Evolutionary conservation across 352 stramenopile genomes (phyloP).

Genomic region (Phytophthora fragariae): DNA sequence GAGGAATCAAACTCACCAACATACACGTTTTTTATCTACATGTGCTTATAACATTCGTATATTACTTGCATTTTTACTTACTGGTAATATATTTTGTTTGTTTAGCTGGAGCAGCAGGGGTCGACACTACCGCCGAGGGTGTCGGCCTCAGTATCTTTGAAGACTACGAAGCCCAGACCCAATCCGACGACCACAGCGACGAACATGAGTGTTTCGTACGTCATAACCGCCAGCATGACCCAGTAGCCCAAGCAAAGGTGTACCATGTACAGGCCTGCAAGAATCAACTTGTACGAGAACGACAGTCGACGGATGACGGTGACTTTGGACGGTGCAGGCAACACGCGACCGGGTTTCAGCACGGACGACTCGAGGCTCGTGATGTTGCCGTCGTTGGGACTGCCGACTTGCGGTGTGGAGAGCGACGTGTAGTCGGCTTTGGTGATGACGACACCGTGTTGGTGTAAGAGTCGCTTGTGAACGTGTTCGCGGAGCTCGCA

Average conservation of each 20-base stretch:
- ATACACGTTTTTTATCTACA: conserved; percentile 1
- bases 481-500: conserved; percentile 51
- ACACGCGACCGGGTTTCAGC: conserved; percentile 11
- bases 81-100: not conserved
- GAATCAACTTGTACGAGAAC: conserved; percentile 50
- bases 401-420: conserved; percentile 32
- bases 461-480: conserved; percentile 46
- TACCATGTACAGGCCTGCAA: conserved; percentile 66
- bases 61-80: not conserved
- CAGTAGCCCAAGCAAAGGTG: conserved; percentile 72
- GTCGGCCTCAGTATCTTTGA: conserved; percentile 73
- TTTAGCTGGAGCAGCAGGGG: conserved; percentile 69
- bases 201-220: conserved; percentile 76
- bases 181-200: conserved; percentile 65
- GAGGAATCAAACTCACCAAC: conserved; percentile 56
- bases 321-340: conserved; percentile 17
- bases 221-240: conserved; percentile 82
- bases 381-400: too few species aligned
- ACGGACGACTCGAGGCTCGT: conserved; percentile 19
- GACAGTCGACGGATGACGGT: conserved; percentile 48
- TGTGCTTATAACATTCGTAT: not conserved
- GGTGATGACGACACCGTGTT: conserved; percentile 54
- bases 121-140: conserved; percentile 68
- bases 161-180: conserved; percentile 66
- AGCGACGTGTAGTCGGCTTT: conserved; percentile 54